Evolutionary conservation across 2,329 filamentous ascomycete species (phyloP), one percentile per base, ranked within the genome.

Genomic region (Xylariaceae sp.): DNA sequence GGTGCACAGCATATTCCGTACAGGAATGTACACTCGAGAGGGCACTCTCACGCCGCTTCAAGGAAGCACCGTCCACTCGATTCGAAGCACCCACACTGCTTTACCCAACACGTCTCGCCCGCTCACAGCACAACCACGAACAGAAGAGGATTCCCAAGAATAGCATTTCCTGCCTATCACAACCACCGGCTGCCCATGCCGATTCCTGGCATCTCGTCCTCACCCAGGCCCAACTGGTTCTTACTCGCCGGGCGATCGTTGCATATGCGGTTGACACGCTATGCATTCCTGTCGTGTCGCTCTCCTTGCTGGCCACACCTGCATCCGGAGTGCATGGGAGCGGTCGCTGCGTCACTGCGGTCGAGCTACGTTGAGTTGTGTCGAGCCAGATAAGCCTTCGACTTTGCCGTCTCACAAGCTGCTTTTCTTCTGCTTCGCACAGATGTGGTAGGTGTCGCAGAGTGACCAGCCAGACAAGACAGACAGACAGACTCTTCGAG

Each of bases 191-290:
- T 60, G 60, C 55, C 51, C 62, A 35, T 15, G 11, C 49, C 49
- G 49, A 51, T 51, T 64, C 64, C 65, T 62, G 61, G 57, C 63
- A 58, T 58, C 55, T 60, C 53, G 57, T 57, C 55, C 52, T 54
- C 45, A 44, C 23, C 51, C 54, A 59, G 18, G 39, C 59, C 58
- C 30, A 51, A 59, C 13, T 37, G 56, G 52, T 47, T 61, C 66
- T 64, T 64, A 66, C 66, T 62, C 65, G 63, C 65, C 66, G 66
- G 70, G 63, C 67, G 70, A 71, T 72, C 72, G 69, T 67, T 73
- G 72, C 70, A 73, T 71, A 72, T 73, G 71, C 72, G 57, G 51
- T 49, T 53, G 55, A 56, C 47, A 48, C 60, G 51, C 58, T 55
- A 60, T 58, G 61, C 62, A 69, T 61, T 67, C 69, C 67, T 73